Percentiles rank a stretch among this genome's conserved stretches.
Conservation (phyloP, 345 rosid genomes). For the Populus deltoides region DNA sequence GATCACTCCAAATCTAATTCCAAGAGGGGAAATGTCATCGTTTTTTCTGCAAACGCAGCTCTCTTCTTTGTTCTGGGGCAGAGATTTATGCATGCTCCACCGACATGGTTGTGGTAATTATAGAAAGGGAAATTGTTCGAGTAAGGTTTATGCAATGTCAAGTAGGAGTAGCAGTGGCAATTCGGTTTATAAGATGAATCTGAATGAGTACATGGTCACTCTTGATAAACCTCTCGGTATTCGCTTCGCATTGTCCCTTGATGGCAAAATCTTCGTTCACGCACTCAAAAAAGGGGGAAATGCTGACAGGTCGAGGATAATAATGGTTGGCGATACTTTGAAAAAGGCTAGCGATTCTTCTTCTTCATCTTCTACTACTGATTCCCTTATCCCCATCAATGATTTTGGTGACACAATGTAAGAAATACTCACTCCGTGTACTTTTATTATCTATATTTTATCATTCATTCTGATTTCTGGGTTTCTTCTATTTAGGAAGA, state of each 20-base stretch:
- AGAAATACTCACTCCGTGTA: conserved; percentile 4
- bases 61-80: too few relatives aligned
- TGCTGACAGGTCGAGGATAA: conserved; percentile 85
- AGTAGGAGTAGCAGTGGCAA: neutral
- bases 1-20: too few relatives aligned
- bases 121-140: too few relatives aligned
- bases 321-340: conserved; percentile 85
- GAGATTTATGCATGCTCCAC: too few relatives aligned
- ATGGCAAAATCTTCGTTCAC: conserved; percentile 76
- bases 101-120: too few relatives aligned
- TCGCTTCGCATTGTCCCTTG: conserved; percentile 67
- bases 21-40: too few relatives aligned
- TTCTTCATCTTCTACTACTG: conserved; percentile 30
- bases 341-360: conserved; percentile 62
- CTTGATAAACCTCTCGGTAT: conserved; percentile 84
- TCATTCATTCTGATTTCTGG: conserved; percentile 35
- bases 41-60: too few relatives aligned
- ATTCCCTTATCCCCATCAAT: conserved; percentile 43
- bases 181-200: conserved; percentile 51
- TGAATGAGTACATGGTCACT: conserved; percentile 94
- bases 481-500: conserved; percentile 63
- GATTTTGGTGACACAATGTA: conserved; percentile 67
- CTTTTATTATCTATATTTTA: conserved; percentile 20
- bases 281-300: conserved; percentile 84
- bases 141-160: too few relatives aligned